Evolutionary conservation across 2,329 filamentous ascomycete species (phyloP).

Genomic region (Fusarium staphyleae): DNA sequence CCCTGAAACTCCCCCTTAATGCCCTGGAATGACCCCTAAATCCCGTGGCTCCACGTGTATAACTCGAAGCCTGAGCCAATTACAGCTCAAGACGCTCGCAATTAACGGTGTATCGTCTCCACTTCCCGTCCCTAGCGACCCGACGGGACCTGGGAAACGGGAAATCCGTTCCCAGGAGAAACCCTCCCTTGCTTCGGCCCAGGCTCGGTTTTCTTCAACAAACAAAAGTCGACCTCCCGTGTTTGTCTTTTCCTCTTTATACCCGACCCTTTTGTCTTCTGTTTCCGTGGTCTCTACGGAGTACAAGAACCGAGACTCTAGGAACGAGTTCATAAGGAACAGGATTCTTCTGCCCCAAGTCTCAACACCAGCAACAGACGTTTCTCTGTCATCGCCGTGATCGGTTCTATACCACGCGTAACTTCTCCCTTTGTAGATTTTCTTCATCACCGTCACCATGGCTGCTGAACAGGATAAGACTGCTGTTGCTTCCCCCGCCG

Average conservation of each 20-base stretch:
- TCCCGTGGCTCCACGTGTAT: slow-evolving; percentile 3
- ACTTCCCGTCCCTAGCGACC: slow-evolving; percentile 21
- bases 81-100: not conserved
- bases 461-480: slow-evolving; percentile 42
- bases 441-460: slow-evolving; percentile 35
- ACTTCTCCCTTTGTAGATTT: not conserved
- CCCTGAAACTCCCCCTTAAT: slow-evolving; percentile 7
- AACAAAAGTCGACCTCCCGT: slow-evolving; percentile 20
- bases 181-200: slow-evolving; percentile 12
- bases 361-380: slow-evolving; percentile 8
- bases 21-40: slow-evolving; percentile 20
- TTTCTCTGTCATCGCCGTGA: slow-evolving; percentile 1
- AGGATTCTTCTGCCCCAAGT: not conserved
- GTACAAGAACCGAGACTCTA: slow-evolving; percentile 18
- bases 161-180: not conserved
- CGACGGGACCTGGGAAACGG: slow-evolving; percentile 3
- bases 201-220: not conserved
- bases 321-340: slow-evolving; percentile 12
- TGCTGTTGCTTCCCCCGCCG: slow-evolving; percentile 16
- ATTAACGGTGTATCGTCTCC: slow-evolving; percentile 13
- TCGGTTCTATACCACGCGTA: not conserved
- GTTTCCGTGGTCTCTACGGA: slow-evolving; percentile 5
- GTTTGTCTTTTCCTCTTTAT: slow-evolving; percentile 17
- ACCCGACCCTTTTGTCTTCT: not conserved
- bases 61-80: slow-evolving; percentile 18